Evolutionary conservation across 2,329 filamentous ascomycete genomes (phyloP).

Genomic region (Neurospora crassa): DNA sequence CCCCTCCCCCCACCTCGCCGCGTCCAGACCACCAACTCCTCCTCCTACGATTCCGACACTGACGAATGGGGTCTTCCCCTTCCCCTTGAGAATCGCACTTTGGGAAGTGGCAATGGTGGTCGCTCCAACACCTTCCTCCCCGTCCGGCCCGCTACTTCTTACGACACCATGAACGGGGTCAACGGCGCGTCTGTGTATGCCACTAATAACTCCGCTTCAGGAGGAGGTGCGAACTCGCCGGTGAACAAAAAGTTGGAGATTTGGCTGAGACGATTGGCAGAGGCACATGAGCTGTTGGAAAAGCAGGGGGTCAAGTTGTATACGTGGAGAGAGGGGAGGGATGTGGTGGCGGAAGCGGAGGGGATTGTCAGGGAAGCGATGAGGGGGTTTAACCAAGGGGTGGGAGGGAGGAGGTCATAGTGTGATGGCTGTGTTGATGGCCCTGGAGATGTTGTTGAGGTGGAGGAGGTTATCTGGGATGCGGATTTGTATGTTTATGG

Average conservation of each 20-base stretch:
- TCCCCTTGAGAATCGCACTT: conserved; percentile 1
- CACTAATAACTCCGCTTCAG: not conserved
- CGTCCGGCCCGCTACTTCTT: not conserved
- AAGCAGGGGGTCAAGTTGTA: conserved; percentile 57
- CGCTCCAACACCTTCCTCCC: not conserved
- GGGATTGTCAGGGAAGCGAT: conserved; percentile 51
- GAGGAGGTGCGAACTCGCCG: conserved; percentile 6
- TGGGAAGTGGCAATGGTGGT: conserved; percentile 15
- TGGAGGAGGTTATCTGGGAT: not conserved
- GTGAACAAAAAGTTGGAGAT: conserved; percentile 61
- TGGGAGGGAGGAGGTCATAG: not conserved
- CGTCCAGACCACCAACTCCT: not conserved
- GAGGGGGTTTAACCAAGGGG: conserved; percentile 28
- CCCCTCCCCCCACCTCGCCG: not conserved
- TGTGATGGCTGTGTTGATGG: not conserved
- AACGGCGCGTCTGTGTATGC: conserved; percentile 1
- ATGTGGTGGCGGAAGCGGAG: conserved; percentile 58
- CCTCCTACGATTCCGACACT: not conserved
- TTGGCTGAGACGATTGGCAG: conserved; percentile 59
- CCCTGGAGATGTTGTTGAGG: not conserved
- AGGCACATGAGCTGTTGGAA: conserved; percentile 54
- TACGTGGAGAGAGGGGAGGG: conserved; percentile 63
- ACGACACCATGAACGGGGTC: conserved; percentile 1
- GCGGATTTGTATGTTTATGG: not conserved
- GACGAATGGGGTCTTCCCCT: not conserved